A percentile compares a stretch with the other conserved stretches of the same genome.
Evolutionary conservation across 1,284 basidiomycete species (phyloP).

Genomic region (Cutaneotrichosporon dermatis): DNA sequence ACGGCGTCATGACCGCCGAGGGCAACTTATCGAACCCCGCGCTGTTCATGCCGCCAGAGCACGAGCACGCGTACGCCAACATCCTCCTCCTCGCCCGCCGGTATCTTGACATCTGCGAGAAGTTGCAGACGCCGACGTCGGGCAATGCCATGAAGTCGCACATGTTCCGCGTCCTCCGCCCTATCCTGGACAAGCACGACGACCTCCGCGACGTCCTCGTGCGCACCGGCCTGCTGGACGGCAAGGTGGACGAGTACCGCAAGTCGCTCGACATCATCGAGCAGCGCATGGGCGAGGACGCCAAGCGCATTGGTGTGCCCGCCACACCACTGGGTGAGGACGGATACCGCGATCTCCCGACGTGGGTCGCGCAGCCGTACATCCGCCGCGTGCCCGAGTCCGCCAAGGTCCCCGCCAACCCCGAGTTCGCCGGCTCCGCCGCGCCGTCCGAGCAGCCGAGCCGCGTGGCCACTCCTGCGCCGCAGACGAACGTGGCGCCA

Average conservation of each 20-base stretch:
- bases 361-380: slow-evolving; percentile 83
- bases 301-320: slow-evolving; percentile 32
- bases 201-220: slow-evolving; percentile 64
- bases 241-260: slow-evolving; percentile 47
- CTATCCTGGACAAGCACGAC: slow-evolving; percentile 63
- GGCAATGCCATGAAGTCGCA: slow-evolving; percentile 82
- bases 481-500: background rate
- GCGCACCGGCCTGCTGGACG: slow-evolving; percentile 32
- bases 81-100: slow-evolving; percentile 69
- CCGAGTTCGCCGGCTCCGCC: background rate
- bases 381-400: slow-evolving; percentile 56
- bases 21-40: slow-evolving; percentile 92
- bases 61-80: slow-evolving; percentile 56
- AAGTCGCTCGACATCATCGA: slow-evolving; percentile 65
- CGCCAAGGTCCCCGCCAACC: slow-evolving; percentile 21
- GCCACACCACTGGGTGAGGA: slow-evolving; percentile 28
- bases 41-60: slow-evolving; percentile 58
- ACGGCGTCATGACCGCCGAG: slow-evolving; percentile 94
- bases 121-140: slow-evolving; percentile 67
- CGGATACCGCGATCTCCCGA: slow-evolving; percentile 59
- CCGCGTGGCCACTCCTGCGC: slow-evolving; percentile 12
- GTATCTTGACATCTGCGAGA: slow-evolving; percentile 76
- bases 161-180: slow-evolving; percentile 84
- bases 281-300: slow-evolving; percentile 58
- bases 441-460: slow-evolving; percentile 5